Percentiles rank a stretch among this genome's conserved stretches.
phyloP scores from a whole-genome alignment of 441 rosid species.

The Gossypium schwendimanii region DNA sequence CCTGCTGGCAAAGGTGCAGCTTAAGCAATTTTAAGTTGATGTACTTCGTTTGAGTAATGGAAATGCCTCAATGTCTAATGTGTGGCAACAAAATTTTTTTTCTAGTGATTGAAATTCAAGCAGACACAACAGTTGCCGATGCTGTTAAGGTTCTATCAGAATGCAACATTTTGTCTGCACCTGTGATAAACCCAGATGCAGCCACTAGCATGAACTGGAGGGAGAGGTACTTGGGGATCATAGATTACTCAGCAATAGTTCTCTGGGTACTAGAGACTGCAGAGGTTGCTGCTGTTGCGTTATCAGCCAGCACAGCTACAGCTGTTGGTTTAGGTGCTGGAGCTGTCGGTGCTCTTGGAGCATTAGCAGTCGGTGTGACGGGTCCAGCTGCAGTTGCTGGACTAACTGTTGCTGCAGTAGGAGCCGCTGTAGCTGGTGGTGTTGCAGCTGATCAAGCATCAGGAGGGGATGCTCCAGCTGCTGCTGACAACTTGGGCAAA shows the following conservation, averaged over 20 bases:
- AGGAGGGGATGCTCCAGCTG: slow-evolving; percentile 61
- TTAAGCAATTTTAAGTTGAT: background rate
- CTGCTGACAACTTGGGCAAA: slow-evolving; percentile 57
- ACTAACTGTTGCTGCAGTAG: slow-evolving; percentile 60
- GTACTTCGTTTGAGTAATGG: background rate
- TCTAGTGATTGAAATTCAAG: slow-evolving; percentile 71
- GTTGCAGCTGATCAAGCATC: slow-evolving; percentile 52
- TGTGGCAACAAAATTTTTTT: background rate
- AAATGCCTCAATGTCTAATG: background rate
- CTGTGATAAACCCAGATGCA: slow-evolving; percentile 52
- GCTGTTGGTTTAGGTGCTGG: slow-evolving; percentile 70
- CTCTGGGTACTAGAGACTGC: slow-evolving; percentile 81
- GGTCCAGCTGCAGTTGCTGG: slow-evolving; percentile 69
- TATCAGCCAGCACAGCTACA: slow-evolving; percentile 55
- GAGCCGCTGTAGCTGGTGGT: slow-evolving; percentile 73
- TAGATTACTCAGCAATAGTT: slow-evolving; percentile 69
- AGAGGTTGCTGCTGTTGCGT: slow-evolving; percentile 56
- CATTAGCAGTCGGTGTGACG: slow-evolving; percentile 49
- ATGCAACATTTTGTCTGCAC: slow-evolving; percentile 70
- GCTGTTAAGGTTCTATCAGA: slow-evolving; percentile 70
- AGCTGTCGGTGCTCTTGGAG: slow-evolving; percentile 64
- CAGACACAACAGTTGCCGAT: slow-evolving; percentile 55
- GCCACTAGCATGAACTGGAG: slow-evolving; percentile 47
- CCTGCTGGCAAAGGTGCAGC: slow-evolving; percentile 42
- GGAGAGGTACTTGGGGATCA: slow-evolving; percentile 63